phyloP scores from a whole-genome alignment of 257 asterid species.

The Cynanchum wilfordii region DNA sequence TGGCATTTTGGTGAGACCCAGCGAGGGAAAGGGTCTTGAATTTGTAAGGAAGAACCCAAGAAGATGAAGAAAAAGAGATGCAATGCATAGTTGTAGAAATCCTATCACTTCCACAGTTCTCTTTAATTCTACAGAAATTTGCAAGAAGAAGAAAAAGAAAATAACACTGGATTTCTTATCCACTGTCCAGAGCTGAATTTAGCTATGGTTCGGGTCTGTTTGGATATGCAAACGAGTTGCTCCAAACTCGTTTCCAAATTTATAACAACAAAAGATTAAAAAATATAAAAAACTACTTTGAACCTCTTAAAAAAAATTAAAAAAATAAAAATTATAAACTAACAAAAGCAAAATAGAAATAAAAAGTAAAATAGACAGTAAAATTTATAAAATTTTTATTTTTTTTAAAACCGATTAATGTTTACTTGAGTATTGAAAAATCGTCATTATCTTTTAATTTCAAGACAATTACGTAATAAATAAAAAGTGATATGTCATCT shows the following conservation, averaged over 20 bases:
- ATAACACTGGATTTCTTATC: conserved; percentile 11
- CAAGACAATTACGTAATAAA: no score
- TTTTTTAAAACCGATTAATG: no score
- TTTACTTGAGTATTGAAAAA: no score
- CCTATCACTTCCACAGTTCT: not conserved
- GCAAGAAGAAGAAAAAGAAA: not conserved
- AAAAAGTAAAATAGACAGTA: no score
- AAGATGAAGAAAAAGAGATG: conserved; percentile 42
- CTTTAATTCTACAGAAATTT: not conserved
- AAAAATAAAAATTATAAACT: no score
- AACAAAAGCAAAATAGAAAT: no score
- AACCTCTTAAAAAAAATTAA: no score
- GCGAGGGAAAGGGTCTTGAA: conserved; percentile 47
- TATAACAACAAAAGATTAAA: no score
- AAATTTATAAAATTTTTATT: no score
- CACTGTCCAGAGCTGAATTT: not conserved
- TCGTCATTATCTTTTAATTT: no score
- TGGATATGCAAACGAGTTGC: not conserved
- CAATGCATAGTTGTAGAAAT: conserved; percentile 39
- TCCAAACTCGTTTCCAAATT: not conserved
- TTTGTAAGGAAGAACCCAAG: conserved; percentile 41
- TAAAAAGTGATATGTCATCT: no score
- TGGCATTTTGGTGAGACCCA: conserved; percentile 10
- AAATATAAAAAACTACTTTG: no score
- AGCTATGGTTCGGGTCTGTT: not conserved